Evolutionary conservation across 1,139 yeast species (phyloP).

Genomic region (Geotrichum aggregatum): DNA sequence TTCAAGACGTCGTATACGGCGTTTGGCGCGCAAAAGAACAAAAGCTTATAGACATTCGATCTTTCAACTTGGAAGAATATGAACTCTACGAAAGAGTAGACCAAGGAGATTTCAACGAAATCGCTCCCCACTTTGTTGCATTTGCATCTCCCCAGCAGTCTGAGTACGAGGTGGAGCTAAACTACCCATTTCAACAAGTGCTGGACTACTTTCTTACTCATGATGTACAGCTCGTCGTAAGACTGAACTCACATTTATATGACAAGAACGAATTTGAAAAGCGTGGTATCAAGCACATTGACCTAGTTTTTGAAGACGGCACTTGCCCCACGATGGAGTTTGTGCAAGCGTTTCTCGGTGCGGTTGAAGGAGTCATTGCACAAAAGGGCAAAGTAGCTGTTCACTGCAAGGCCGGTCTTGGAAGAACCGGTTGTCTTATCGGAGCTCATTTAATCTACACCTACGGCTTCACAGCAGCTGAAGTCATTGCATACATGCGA

Average conservation of each 20-base stretch:
- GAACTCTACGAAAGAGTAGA: slow-evolving; percentile 94
- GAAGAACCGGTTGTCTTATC: slow-evolving; percentile 94
- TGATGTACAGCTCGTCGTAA: slow-evolving; percentile 81
- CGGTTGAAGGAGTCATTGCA: slow-evolving; percentile 80
- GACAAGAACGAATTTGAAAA: slow-evolving; percentile 78
- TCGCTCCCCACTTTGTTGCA: slow-evolving; percentile 91
- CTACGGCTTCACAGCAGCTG: slow-evolving; percentile 94
- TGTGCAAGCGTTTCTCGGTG: slow-evolving; percentile 89
- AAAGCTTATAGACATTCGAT: slow-evolving; percentile 77
- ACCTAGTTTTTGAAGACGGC: slow-evolving; percentile 95
- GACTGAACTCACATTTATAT: slow-evolving; percentile 86
- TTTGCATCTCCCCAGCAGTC: slow-evolving; percentile 95
- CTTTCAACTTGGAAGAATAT: slow-evolving; percentile 85
- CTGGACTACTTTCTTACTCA: slow-evolving; percentile 66
- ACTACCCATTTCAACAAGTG: slow-evolving; percentile 60
- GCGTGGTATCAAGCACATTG: slow-evolving; percentile 81
- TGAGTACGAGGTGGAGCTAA: slow-evolving; percentile 34
- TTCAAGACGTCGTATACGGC: slow-evolving; percentile 92
- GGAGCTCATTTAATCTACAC: slow-evolving; percentile 96
- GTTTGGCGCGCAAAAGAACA: slow-evolving; percentile 97
- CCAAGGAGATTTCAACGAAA: slow-evolving; percentile 90
- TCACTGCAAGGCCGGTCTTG: slow-evolving; percentile 96
- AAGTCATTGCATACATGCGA: slow-evolving; percentile 94
- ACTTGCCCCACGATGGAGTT: slow-evolving; percentile 94
- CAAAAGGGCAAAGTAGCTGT: slow-evolving; percentile 93